A percentile compares a stretch with the other conserved stretches of the same genome.
phyloP scores from a whole-genome alignment of 805 yeast species.

The Candida peoriensis region DNA sequence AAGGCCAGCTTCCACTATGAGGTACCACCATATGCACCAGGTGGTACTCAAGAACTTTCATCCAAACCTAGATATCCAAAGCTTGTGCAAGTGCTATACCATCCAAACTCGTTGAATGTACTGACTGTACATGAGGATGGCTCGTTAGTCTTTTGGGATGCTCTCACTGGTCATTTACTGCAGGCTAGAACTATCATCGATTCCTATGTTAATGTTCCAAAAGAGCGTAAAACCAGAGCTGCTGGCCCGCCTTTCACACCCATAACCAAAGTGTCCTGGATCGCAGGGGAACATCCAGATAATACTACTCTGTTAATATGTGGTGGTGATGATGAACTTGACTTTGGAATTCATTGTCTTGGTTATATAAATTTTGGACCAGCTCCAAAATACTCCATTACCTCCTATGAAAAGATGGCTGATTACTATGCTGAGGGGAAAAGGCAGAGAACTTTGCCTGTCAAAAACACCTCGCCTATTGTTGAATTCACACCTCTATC shows the following conservation, averaged over 20 bases:
- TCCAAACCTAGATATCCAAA: constrained; percentile 35
- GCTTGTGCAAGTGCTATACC: constrained; percentile 60
- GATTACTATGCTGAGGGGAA: constrained; percentile 61
- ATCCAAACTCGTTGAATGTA: constrained; percentile 88
- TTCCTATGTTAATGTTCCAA: constrained; percentile 54
- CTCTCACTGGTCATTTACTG: constrained; percentile 64
- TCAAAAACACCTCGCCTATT: constrained; percentile 41
- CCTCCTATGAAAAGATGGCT: constrained; percentile 82
- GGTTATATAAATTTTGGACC: constrained; percentile 70
- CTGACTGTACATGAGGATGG: constrained; percentile 79
- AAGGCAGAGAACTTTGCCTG: constrained; percentile 51
- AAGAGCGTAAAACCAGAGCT: too few relatives aligned
- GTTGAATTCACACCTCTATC: constrained; percentile 51
- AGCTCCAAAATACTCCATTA: constrained; percentile 72
- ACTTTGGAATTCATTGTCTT: constrained; percentile 39
- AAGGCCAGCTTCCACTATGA: constrained; percentile 54
- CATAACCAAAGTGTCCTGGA: constrained; percentile 54
- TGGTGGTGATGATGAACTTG: constrained; percentile 53
- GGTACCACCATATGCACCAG: constrained; percentile 64
- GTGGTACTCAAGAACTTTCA: constrained; percentile 46
- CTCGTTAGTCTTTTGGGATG: constrained; percentile 90
- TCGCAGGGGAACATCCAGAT: constrained; percentile 77
- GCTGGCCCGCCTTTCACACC: constrained; percentile 1
- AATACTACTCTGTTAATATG: constrained; percentile 65
- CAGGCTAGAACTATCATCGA: constrained; percentile 73